Evolutionary conservation across 495 filamentous ascomycete genomes (phyloP).

Genomic region (Trypethelium eluteriae): DNA sequence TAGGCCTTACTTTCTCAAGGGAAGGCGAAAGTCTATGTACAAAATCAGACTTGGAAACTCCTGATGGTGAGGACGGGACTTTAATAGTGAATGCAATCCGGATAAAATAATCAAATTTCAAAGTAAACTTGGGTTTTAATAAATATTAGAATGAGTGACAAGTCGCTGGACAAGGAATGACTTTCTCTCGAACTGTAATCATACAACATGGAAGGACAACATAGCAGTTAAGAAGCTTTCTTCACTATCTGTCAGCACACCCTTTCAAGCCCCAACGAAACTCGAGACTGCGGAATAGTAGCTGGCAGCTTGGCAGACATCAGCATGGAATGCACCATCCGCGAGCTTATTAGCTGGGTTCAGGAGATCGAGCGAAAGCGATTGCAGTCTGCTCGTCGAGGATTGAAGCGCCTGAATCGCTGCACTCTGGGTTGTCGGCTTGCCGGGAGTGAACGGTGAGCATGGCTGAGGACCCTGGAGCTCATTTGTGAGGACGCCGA

Average conservation of each 20-base stretch:
- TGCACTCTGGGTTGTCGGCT: neutral
- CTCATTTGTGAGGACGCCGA: constrained; percentile 1
- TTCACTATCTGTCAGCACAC: neutral
- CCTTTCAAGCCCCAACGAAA: neutral
- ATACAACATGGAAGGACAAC: neutral
- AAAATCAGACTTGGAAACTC: too few species aligned
- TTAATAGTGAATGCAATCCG: neutral
- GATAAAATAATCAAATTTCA: neutral
- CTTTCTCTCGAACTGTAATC: neutral
- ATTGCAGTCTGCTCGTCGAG: constrained; percentile 2
- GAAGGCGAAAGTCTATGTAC: too few species aligned
- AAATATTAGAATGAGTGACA: neutral
- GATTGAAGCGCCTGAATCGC: constrained; percentile 10
- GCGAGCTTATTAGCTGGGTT: constrained; percentile 3
- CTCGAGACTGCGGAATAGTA: neutral
- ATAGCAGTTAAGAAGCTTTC: neutral
- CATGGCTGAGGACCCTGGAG: constrained; percentile 12
- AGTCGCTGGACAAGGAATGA: too few species aligned
- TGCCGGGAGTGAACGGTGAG: neutral
- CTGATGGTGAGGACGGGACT: neutral
- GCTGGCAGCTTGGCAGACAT: neutral
- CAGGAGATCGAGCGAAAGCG: constrained; percentile 7
- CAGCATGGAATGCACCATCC: neutral
- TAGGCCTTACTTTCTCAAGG: too few species aligned
- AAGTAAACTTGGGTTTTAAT: too few species aligned